Base-by-base conservation (phyloP, 805 yeast species). In the Nakazawaea laoshanensis region DNA sequence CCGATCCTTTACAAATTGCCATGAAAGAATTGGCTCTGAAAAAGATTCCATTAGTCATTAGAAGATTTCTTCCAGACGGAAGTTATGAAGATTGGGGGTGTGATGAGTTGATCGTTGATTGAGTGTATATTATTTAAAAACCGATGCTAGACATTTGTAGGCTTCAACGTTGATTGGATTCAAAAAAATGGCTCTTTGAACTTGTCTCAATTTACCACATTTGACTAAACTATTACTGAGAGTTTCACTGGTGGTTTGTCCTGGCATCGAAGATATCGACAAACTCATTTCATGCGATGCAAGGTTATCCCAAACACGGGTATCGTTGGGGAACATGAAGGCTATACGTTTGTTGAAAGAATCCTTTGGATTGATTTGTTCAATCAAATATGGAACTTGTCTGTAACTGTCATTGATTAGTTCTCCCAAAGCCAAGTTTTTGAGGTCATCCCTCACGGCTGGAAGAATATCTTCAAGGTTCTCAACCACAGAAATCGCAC, bases 11-110 rank as follows among this genome's bases (percentile, higher is more conserved):
- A 52, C 96, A 88, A 58, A 92, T 92, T 42, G 96, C 99, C 40
- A 81, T 86, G 85, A 92, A 94, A 59, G 99, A 92, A 59, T 70
- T 92, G 42, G 74, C 94, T 1, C 97, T 92, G 58, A 77, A 84
- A 58, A 92, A 88, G 57, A 87, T 94, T 37, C 99, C 98, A 1
- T 69, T 92, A 48, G 94, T 94, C 29, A 84, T 92, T 30, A 77
- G 99, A 70, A 73, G 99, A 59, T 94, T 86, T 53, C 69, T 92
- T 46, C 98, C 99, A 3, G 98, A 94, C 54, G 95, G 97, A 5
- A 75, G 94, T 33, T 89, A 76, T 50, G 98, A 92, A 62, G 98
- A 92, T 55, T 92, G 98, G 98, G 95, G 96, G 33, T 92, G 95
- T 50, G 97, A 92, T 57, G 98, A 92, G 61, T 71, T 92, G 51